These are phyloP conservation scores for Phlebiopsis flavidoalba DNA, from an alignment of 768 basidiomycete species.

Conservation along the genomic window DNA sequence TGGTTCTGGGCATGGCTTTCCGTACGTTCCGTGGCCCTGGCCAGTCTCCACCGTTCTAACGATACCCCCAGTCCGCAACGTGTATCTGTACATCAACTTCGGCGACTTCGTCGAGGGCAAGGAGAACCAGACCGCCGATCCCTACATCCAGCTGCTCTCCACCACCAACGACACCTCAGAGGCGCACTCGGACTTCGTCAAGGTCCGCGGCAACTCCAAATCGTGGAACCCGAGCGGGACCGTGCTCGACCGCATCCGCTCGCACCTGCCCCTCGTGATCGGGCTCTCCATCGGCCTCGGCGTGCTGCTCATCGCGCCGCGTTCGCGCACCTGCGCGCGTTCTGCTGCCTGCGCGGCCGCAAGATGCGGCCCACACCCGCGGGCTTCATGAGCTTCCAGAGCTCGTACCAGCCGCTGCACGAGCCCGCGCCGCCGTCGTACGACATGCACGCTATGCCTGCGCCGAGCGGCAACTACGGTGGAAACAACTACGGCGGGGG, in stretches of 20 bases:
- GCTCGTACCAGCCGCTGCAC: slow-evolving; percentile 24
- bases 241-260: slow-evolving; percentile 50
- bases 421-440: slow-evolving; percentile 28
- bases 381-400: slow-evolving; percentile 16
- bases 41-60: background rate
- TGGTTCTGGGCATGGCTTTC: slow-evolving; percentile 72
- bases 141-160: slow-evolving; percentile 62
- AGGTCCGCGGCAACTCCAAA: slow-evolving; percentile 18
- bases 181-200: slow-evolving; percentile 30
- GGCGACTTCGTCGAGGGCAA: slow-evolving; percentile 52
- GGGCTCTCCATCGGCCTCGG: slow-evolving; percentile 64
- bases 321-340: too few relatives aligned
- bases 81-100: slow-evolving; percentile 58
- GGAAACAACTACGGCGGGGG: background rate
- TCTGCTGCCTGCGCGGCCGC: slow-evolving; percentile 10
- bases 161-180: slow-evolving; percentile 42
- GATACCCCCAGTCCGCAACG: slow-evolving; percentile 50
- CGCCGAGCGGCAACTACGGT: too few relatives aligned
- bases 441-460: slow-evolving; percentile 20
- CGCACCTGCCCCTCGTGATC: slow-evolving; percentile 64
- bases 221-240: slow-evolving; percentile 10
- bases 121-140: slow-evolving; percentile 31
- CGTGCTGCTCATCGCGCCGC: slow-evolving; percentile 47
- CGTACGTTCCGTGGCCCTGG: slow-evolving; percentile 33
- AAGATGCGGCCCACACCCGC: slow-evolving; percentile 8